Conservation (phyloP, 2,329 filamentous ascomycete genomes). For the Xylaria multiplex region DNA sequence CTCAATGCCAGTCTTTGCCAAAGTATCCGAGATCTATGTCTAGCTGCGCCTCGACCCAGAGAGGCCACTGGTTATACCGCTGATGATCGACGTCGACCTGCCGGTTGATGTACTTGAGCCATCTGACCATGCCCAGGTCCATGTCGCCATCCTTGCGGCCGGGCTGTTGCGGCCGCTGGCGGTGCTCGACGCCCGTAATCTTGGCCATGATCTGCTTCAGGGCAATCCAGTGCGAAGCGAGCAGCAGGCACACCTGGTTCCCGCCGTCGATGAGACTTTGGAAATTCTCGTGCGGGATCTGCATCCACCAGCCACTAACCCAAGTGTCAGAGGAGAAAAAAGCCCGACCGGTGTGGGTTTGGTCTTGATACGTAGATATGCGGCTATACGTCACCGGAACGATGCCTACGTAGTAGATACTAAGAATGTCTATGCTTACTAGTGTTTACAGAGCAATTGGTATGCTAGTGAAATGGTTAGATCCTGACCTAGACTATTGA, state of each 20-base stretch:
- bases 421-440: constrained; percentile 34
- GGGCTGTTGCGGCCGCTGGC: constrained; percentile 30
- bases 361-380: not conserved
- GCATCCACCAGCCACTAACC: constrained; percentile 63
- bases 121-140: constrained; percentile 59
- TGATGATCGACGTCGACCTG: constrained; percentile 57
- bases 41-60: constrained; percentile 64
- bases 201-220: constrained; percentile 64
- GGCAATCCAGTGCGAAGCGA: constrained; percentile 65
- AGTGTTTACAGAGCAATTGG: constrained; percentile 60
- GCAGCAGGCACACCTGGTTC: constrained; percentile 58
- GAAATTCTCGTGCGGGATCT: constrained; percentile 63
- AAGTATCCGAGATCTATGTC: constrained; percentile 59
- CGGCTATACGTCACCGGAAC: not conserved
- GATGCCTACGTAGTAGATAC: not conserved
- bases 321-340: constrained; percentile 6
- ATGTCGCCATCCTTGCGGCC: constrained; percentile 41
- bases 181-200: constrained; percentile 56
- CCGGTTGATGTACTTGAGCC: constrained; percentile 62
- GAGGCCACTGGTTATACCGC: constrained; percentile 62
- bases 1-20: constrained; percentile 47
- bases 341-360: not conserved
- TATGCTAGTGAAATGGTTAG: constrained; percentile 55
- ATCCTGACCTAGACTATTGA: not conserved
- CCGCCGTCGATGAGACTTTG: constrained; percentile 59